These are phyloP conservation scores for Podospora fimiseda DNA, from an alignment of 495 filamentous ascomycete species.

Conservation along the genomic window DNA sequence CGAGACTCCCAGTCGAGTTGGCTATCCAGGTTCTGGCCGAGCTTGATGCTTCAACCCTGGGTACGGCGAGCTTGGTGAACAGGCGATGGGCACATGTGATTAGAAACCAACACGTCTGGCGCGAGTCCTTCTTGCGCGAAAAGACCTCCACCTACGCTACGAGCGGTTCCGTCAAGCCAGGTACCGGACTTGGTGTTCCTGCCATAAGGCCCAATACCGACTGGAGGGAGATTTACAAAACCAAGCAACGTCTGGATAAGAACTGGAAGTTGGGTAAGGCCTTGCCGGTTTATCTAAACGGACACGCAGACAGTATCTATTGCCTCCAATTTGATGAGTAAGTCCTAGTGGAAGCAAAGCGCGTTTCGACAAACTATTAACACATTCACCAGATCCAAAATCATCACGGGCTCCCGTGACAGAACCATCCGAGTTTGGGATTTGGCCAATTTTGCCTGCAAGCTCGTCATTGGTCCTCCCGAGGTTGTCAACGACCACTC, in stretches of 20 bases:
- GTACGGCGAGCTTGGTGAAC: constrained; percentile 56
- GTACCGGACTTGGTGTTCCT: constrained; percentile 43
- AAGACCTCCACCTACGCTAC: constrained; percentile 53
- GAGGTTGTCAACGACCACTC: constrained; percentile 38
- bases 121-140: constrained; percentile 63
- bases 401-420: constrained; percentile 93
- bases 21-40: constrained; percentile 63
- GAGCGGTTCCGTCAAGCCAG: constrained; percentile 37
- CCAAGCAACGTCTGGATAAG: constrained; percentile 63
- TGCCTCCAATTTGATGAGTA: constrained; percentile 97
- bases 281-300: constrained; percentile 79
- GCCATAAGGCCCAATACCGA: constrained; percentile 48
- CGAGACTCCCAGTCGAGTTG: constrained; percentile 63
- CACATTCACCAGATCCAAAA: constrained; percentile 59
- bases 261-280: constrained; percentile 75
- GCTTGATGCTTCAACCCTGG: constrained; percentile 60
- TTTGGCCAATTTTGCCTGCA: constrained; percentile 74
- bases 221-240: constrained; percentile 82
- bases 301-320: constrained; percentile 92
- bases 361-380: constrained; percentile 18
- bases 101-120: constrained; percentile 67
- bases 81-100: constrained; percentile 56
- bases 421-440: constrained; percentile 95
- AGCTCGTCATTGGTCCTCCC: constrained; percentile 65
- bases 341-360: constrained; percentile 20